A percentile compares a stretch with the other conserved stretches of the same genome.
Conservation (phyloP, 2,329 filamentous ascomycete genomes). For the Sclerotiophoma versabilis region DNA sequence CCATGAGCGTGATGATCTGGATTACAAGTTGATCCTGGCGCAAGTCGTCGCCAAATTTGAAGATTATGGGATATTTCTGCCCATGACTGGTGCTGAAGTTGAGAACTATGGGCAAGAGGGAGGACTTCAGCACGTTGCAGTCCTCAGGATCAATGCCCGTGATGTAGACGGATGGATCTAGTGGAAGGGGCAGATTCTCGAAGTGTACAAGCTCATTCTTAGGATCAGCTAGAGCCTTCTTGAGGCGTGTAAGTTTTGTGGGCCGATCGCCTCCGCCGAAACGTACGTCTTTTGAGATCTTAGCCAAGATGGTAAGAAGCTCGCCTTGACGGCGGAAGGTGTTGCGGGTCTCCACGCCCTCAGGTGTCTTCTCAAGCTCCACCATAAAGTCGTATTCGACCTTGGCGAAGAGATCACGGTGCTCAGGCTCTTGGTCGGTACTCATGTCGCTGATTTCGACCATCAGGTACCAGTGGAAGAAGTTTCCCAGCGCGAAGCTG, state of each 20-base stretch:
- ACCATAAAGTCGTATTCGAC: conserved; percentile 97
- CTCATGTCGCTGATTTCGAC: conserved; percentile 91
- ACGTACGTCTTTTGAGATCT: conserved; percentile 88
- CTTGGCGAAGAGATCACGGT: conserved; percentile 86
- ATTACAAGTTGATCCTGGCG: conserved; percentile 97
- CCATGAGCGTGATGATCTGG: conserved; percentile 97
- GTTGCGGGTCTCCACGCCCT: conserved; percentile 76
- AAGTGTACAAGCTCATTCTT: conserved; percentile 87
- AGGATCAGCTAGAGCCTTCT: conserved; percentile 82
- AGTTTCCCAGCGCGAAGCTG: conserved; percentile 91
- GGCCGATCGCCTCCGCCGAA: conserved; percentile 78
- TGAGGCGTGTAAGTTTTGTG: conserved; percentile 83
- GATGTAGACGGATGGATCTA: conserved; percentile 84
- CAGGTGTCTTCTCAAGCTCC: conserved; percentile 75
- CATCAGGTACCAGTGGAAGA: conserved; percentile 98
- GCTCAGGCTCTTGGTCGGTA: conserved; percentile 74
- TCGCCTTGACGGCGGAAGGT: conserved; percentile 87
- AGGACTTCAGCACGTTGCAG: conserved; percentile 93
- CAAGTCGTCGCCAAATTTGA: conserved; percentile 96
- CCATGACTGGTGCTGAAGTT: conserved; percentile 84
- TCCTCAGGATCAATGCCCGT: conserved; percentile 83
- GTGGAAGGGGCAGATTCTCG: conserved; percentile 83
- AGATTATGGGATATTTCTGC: conserved; percentile 86
- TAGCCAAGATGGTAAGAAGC: conserved; percentile 83
- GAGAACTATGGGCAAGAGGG: conserved; percentile 87